A percentile compares a stretch with the other conserved stretches of the same genome.
Evolutionary conservation across 2,329 filamentous ascomycete genomes (phyloP).

Genomic region (Chlorencoelia australis): DNA sequence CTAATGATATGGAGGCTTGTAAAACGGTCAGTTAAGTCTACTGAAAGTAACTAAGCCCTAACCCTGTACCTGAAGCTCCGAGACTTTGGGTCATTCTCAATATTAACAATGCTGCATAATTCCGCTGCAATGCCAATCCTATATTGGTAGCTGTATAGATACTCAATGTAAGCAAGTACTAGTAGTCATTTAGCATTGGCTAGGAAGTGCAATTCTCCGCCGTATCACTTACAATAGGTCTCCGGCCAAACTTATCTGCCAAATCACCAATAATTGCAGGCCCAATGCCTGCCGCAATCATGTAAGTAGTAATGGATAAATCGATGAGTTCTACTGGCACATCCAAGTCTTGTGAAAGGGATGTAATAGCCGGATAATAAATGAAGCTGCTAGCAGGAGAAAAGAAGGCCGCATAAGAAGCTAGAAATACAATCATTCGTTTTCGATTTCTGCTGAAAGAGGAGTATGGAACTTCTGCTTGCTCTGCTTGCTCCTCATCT

Average conservation of each 20-base stretch:
- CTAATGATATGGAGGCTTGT: not conserved
- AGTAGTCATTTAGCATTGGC: not conserved
- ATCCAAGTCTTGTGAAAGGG: not conserved
- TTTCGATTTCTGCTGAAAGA: not conserved
- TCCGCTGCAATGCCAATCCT: not conserved
- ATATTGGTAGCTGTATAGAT: not conserved
- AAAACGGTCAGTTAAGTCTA: not conserved
- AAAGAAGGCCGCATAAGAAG: no score
- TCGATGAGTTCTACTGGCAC: conserved; percentile 3
- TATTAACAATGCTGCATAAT: not conserved
- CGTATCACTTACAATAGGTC: not conserved
- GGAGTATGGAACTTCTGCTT: not conserved
- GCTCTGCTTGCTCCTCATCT: not conserved
- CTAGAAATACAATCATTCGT: not conserved
- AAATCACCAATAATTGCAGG: conserved; percentile 42
- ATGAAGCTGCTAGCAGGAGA: not conserved
- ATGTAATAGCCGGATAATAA: not conserved
- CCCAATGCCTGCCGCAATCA: conserved; percentile 39
- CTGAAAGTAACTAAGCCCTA: not conserved
- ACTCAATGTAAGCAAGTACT: not conserved
- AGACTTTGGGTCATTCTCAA: conserved; percentile 1
- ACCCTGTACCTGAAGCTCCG: not conserved
- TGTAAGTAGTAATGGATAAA: conserved; percentile 3
- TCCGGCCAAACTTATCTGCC: conserved; percentile 40
- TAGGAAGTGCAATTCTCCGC: no score